Evolutionary conservation across 441 rosid genomes (phyloP).

Genomic region (Gossypium trilobum): DNA sequence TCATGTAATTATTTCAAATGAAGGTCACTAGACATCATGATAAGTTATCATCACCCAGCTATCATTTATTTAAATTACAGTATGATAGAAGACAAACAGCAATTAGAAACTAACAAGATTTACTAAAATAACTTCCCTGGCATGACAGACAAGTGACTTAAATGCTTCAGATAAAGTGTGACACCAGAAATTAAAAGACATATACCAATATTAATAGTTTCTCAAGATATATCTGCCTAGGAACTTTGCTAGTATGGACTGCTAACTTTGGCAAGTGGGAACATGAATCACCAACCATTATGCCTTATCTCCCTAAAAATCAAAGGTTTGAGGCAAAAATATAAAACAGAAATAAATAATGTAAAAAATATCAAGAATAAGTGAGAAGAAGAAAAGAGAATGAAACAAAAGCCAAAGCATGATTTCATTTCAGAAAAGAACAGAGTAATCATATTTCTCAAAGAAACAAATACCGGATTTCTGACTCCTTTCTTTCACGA

Average conservation of each 20-base stretch:
- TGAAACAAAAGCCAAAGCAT: not conserved
- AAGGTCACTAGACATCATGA: not conserved
- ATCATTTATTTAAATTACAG: not conserved
- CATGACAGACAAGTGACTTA: not conserved
- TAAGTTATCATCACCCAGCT: not conserved
- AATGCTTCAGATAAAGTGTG: not conserved
- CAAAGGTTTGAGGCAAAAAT: not conserved
- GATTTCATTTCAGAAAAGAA: constrained; percentile 7
- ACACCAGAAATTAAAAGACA: not conserved
- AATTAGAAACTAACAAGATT: not conserved
- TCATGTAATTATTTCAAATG: not conserved
- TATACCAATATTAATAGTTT: not conserved
- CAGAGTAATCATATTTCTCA: not conserved
- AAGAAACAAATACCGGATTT: constrained; percentile 57
- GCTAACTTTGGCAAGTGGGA: not conserved
- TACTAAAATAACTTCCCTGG: not conserved
- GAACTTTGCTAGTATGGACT: not conserved
- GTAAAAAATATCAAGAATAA: not conserved
- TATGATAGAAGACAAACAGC: not conserved
- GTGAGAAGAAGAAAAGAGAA: not conserved
- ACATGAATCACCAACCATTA: not conserved
- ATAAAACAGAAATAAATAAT: not conserved
- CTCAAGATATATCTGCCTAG: not conserved
- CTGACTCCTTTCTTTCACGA: constrained; percentile 92
- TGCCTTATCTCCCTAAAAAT: not conserved